These are phyloP conservation scores for Irpex lacteus DNA, from an alignment of 1,284 basidiomycete genomes.

Conservation along the genomic window DNA sequence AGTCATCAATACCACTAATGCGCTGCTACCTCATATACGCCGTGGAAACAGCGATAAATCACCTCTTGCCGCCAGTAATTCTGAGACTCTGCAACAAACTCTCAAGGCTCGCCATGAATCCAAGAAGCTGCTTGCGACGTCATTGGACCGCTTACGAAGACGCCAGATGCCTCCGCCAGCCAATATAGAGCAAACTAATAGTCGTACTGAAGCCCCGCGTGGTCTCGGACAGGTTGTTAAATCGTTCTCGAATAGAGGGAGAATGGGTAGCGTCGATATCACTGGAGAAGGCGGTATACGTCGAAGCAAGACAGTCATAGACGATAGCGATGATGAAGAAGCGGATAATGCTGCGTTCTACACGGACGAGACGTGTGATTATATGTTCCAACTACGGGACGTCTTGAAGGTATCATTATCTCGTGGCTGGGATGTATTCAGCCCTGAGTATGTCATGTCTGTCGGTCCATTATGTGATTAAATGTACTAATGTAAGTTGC, in stretches of 20 bases:
- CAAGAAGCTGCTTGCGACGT: slow-evolving; percentile 56
- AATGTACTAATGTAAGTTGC: not conserved
- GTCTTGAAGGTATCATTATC: slow-evolving; percentile 52
- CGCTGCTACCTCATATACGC: slow-evolving; percentile 30
- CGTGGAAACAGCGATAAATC: slow-evolving; percentile 31
- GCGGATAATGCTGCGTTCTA: slow-evolving; percentile 44
- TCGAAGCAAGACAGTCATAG: slow-evolving; percentile 17
- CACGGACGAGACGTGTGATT: slow-evolving; percentile 59
- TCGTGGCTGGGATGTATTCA: slow-evolving; percentile 59
- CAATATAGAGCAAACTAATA: slow-evolving; percentile 36
- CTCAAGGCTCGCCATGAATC: slow-evolving; percentile 48
- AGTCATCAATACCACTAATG: slow-evolving; percentile 27
- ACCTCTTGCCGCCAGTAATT: slow-evolving; percentile 16
- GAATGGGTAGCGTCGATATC: slow-evolving; percentile 8
- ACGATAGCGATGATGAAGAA: slow-evolving; percentile 51
- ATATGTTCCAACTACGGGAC: slow-evolving; percentile 61
- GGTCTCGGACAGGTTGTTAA: slow-evolving; percentile 40
- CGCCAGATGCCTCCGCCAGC: slow-evolving; percentile 51
- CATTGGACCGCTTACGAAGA: slow-evolving; percentile 53
- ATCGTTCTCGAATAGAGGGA: slow-evolving; percentile 38
- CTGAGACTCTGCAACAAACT: slow-evolving; percentile 27
- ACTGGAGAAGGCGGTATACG: slow-evolving; percentile 15
- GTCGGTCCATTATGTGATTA: not conserved
- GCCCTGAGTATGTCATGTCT: slow-evolving; percentile 36
- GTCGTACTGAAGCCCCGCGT: slow-evolving; percentile 24